These are phyloP conservation scores for Linum tenue DNA, from an alignment of 345 rosid species.

Conservation along the genomic window DNA sequence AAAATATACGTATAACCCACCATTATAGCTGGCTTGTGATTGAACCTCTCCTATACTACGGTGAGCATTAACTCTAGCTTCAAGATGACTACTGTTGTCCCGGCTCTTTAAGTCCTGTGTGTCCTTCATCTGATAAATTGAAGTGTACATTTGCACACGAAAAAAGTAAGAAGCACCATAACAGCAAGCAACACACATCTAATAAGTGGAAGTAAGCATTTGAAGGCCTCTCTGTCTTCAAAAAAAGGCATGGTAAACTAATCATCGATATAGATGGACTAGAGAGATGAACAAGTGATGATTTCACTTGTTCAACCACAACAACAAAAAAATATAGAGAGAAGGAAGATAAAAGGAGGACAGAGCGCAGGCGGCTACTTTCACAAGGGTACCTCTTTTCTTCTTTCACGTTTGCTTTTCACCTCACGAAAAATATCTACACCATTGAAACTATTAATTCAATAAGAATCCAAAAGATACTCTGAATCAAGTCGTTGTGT, in stretches of 20 bases:
- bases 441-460: constrained; percentile 12
- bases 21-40: constrained; percentile 17
- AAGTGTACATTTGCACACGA: not conserved
- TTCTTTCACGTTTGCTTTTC: constrained; percentile 56
- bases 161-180: not conserved
- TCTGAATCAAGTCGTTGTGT: no score
- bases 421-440: constrained; percentile 54
- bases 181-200: not conserved
- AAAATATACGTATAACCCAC: constrained; percentile 23
- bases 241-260: not conserved
- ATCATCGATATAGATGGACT: not conserved
- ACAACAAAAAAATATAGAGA: not conserved
- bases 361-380: not conserved
- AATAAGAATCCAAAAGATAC: not conserved
- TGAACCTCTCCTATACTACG: constrained; percentile 13
- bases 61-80: constrained; percentile 20
- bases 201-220: not conserved
- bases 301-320: not conserved
- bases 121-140: constrained; percentile 32
- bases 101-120: constrained; percentile 28
- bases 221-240: not conserved
- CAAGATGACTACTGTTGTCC: constrained; percentile 11
- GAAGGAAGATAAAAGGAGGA: not conserved
- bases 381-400: constrained; percentile 37
- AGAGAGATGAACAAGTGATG: not conserved